Conservation (phyloP, 768 basidiomycete species). For the Lactarius sp. region DNA sequence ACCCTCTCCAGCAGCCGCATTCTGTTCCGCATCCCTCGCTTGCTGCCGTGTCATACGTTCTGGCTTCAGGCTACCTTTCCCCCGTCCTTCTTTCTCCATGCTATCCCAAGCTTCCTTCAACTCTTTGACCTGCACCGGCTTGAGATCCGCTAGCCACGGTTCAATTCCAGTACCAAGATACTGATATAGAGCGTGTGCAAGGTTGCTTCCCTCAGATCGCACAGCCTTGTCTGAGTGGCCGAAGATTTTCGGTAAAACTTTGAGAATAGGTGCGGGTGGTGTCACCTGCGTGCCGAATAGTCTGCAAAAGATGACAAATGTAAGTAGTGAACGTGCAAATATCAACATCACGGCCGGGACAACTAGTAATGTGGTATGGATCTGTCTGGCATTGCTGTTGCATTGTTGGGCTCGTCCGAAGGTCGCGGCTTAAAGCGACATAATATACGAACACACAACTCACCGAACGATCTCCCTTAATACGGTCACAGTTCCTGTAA, state of each 20-base stretch:
- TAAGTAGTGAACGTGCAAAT: neutral
- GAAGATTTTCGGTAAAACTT: constrained; percentile 88
- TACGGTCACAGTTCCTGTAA: constrained; percentile 70
- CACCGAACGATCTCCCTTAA: constrained; percentile 85
- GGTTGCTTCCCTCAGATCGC: constrained; percentile 80
- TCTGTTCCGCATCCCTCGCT: constrained; percentile 62
- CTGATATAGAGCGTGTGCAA: constrained; percentile 75
- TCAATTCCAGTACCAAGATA: constrained; percentile 79
- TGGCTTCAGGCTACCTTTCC: constrained; percentile 75
- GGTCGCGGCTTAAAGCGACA: neutral
- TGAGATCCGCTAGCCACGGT: constrained; percentile 81
- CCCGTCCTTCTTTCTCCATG: constrained; percentile 80
- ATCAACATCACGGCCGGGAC: neutral
- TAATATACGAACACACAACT: constrained; percentile 29
- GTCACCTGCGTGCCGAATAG: constrained; percentile 73
- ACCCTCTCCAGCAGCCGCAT: constrained; percentile 35
- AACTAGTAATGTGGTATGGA: neutral
- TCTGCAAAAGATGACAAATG: constrained; percentile 37
- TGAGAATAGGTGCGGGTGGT: constrained; percentile 76
- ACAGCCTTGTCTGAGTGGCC: constrained; percentile 94
- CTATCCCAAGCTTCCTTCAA: constrained; percentile 84
- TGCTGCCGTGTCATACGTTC: constrained; percentile 73
- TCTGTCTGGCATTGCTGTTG: neutral
- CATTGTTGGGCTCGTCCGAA: neutral
- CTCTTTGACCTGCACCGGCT: constrained; percentile 96